Percentiles rank a stretch among this genome's conserved stretches.
These are phyloP conservation scores for Naegleria lovaniensis DNA, from an alignment of 208 protist species.

Conservation along the genomic window DNA sequence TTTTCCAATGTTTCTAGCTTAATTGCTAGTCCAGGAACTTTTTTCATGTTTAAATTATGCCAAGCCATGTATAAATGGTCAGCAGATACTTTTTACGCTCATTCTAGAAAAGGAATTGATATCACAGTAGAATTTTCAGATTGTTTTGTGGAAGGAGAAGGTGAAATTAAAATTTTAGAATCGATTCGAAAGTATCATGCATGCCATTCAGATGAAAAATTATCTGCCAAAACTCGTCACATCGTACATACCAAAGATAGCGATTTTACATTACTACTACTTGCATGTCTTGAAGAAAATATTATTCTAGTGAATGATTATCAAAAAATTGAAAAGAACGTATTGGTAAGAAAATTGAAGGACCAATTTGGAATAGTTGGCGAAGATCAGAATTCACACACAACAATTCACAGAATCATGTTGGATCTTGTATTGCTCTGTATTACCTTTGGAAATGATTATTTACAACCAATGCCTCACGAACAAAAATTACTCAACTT, in stretches of 20 bases:
- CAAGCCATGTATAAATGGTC: neutral
- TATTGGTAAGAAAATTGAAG: neutral
- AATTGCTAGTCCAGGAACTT: neutral
- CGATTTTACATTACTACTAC: neutral
- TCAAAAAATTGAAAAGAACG: neutral
- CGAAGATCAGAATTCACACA: neutral
- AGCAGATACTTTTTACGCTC: neutral
- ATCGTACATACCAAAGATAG: neutral
- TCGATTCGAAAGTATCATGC: neutral
- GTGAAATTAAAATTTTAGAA: neutral
- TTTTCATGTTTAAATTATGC: neutral
- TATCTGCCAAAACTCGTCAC: neutral
- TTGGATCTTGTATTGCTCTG: neutral
- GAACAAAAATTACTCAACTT: neutral
- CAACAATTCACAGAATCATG: neutral
- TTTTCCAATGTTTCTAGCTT: neutral
- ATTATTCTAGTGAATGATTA: neutral
- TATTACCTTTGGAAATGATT: neutral
- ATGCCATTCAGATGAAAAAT: too few relatives aligned
- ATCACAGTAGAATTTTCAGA: neutral
- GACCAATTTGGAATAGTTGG: neutral
- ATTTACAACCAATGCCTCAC: neutral
- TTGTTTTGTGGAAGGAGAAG: neutral
- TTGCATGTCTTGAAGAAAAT: neutral
- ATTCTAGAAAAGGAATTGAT: neutral